phyloP scores from a whole-genome alignment of 306 rosid species.

The Hippophae tibetana region DNA sequence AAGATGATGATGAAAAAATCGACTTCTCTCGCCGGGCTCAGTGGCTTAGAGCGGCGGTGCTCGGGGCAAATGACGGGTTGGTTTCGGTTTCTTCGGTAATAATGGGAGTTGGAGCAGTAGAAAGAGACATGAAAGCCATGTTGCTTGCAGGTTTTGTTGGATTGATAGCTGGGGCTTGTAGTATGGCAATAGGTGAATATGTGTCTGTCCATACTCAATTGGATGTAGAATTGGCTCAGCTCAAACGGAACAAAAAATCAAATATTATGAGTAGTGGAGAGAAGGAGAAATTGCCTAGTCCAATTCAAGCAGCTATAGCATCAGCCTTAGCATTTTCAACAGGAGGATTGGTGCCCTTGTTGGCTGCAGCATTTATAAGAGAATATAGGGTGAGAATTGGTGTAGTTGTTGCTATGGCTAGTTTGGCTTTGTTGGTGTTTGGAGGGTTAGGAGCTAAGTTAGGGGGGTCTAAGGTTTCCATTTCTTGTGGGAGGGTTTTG shows the following conservation, averaged over 20 bases:
- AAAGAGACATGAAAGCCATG: constrained; percentile 17
- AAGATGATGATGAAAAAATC: not conserved
- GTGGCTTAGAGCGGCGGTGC: constrained; percentile 32
- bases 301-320: constrained; percentile 35
- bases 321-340: constrained; percentile 33
- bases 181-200: constrained; percentile 36
- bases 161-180: constrained; percentile 24
- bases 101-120: constrained; percentile 27
- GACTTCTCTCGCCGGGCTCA: constrained; percentile 21
- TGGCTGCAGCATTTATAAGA: constrained; percentile 24
- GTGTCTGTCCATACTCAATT: constrained; percentile 25
- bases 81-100: constrained; percentile 20
- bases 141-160: constrained; percentile 26
- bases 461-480: constrained; percentile 22
- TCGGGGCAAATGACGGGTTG: constrained; percentile 25
- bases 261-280: not conserved
- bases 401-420: constrained; percentile 21
- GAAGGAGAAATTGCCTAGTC: constrained; percentile 26
- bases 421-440: constrained; percentile 33
- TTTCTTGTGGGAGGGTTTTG: constrained; percentile 31
- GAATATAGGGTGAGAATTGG: constrained; percentile 19
- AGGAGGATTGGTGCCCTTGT: constrained; percentile 33
- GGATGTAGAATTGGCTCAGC: constrained; percentile 20
- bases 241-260: constrained; percentile 7
- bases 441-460: constrained; percentile 32